These are phyloP conservation scores for Leccinum barrowsii DNA, from an alignment of 768 basidiomycete genomes.

Conservation along the genomic window DNA sequence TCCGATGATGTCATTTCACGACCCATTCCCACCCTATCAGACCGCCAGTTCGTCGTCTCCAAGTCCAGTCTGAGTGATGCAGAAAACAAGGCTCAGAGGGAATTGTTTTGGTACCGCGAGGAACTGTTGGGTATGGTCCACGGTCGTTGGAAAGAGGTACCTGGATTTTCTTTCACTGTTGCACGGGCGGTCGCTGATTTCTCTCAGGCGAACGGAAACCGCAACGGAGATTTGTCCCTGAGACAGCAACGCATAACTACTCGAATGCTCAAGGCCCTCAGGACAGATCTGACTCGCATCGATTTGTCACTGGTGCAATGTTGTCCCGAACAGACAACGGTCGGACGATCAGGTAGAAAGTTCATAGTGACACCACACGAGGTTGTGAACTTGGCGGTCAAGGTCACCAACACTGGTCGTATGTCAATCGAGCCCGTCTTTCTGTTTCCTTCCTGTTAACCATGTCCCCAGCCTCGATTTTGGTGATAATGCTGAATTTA, in stretches of 20 bases:
- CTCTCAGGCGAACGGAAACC: constrained; percentile 68
- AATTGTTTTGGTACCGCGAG: constrained; percentile 96
- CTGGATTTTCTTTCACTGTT: neutral
- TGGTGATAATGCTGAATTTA: constrained; percentile 52
- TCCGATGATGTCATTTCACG: constrained; percentile 51
- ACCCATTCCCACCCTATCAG: constrained; percentile 81
- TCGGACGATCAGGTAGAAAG: constrained; percentile 32
- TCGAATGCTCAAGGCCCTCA: constrained; percentile 76
- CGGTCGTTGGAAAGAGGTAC: constrained; percentile 85
- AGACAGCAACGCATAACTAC: constrained; percentile 73
- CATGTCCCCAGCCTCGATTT: constrained; percentile 42
- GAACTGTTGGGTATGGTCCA: constrained; percentile 67
- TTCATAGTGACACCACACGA: constrained; percentile 54
- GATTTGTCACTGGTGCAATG: constrained; percentile 46
- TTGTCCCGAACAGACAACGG: constrained; percentile 17
- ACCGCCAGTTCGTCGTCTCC: constrained; percentile 87
- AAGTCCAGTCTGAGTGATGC: constrained; percentile 58
- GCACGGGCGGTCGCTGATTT: neutral
- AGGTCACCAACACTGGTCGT: constrained; percentile 68
- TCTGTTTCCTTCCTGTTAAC: constrained; percentile 7
- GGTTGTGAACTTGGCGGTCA: constrained; percentile 57
- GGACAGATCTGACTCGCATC: constrained; percentile 62
- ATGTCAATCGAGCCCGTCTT: constrained; percentile 29
- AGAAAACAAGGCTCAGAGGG: constrained; percentile 64
- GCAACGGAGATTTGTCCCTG: constrained; percentile 74